These are phyloP conservation scores for Citrus trifoliata DNA, from an alignment of 345 rosid genomes.

Conservation along the genomic window DNA sequence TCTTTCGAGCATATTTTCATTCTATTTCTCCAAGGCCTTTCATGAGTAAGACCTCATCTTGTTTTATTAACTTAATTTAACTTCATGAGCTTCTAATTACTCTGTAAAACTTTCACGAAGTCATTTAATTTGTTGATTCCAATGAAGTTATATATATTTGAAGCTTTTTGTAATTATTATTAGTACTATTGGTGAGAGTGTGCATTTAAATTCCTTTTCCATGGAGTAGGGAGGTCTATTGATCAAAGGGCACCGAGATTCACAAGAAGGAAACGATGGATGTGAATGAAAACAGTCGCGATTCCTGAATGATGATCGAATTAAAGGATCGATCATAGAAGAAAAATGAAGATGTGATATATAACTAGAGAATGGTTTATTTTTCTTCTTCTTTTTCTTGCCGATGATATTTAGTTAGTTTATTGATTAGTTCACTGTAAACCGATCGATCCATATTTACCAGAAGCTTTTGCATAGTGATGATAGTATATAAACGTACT, in stretches of 20 bases:
- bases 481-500: neutral
- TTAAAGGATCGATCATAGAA: neutral
- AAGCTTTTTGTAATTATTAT: too few relatives aligned
- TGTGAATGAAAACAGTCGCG: neutral
- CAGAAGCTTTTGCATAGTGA: neutral
- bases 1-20: slow-evolving; percentile 53
- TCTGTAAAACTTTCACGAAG: too few relatives aligned
- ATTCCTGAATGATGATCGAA: neutral
- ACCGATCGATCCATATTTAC: neutral
- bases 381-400: too few relatives aligned
- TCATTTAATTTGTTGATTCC: neutral
- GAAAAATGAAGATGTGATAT: neutral
- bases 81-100: neutral
- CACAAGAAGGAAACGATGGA: slow-evolving; percentile 30
- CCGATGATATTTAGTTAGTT: neutral
- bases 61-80: neutral
- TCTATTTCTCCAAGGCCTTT: slow-evolving; percentile 34
- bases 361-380: neutral
- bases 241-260: slow-evolving; percentile 32
- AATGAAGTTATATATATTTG: neutral
- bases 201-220: neutral
- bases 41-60: slow-evolving; percentile 31
- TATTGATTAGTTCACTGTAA: neutral
- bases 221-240: slow-evolving; percentile 21
- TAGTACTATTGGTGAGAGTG: neutral